Conservation (phyloP, 371 early-diverging fungal species). For the Mortierella sp. region DNA sequence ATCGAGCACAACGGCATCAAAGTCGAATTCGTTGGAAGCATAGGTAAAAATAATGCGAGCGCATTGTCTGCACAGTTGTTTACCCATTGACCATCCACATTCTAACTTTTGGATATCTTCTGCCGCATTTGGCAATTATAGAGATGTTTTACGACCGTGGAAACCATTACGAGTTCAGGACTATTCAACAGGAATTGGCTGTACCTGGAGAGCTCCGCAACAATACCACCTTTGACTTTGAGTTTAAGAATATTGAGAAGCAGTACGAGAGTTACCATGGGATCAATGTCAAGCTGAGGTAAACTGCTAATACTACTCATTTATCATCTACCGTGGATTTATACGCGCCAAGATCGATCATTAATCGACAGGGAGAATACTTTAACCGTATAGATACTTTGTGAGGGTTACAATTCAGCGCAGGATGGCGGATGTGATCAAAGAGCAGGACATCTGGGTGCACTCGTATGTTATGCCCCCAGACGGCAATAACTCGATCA, state of each 20-base stretch:
- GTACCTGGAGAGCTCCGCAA: slow-evolving; percentile 85
- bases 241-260: slow-evolving; percentile 94
- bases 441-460: slow-evolving; percentile 89
- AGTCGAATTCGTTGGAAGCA: slow-evolving; percentile 96
- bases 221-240: slow-evolving; percentile 82
- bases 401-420: slow-evolving; percentile 84
- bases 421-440: slow-evolving; percentile 81
- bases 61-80: too few species aligned
- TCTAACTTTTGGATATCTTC: neutral
- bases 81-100: neutral
- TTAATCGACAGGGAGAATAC: neutral
- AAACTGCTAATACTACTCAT: slow-evolving; percentile 7
- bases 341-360: neutral
- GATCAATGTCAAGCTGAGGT: slow-evolving; percentile 92
- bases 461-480: slow-evolving; percentile 88
- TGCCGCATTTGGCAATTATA: slow-evolving; percentile 18
- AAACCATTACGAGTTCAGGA: slow-evolving; percentile 94
- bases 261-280: slow-evolving; percentile 92
- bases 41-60: slow-evolving; percentile 71
- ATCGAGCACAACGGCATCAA: slow-evolving; percentile 98
- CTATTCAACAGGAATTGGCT: slow-evolving; percentile 87
- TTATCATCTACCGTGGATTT: neutral
- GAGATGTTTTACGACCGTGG: slow-evolving; percentile 97
- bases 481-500: slow-evolving; percentile 87
- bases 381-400: slow-evolving; percentile 74